A percentile compares a stretch with the other conserved stretches of the same genome.
These are phyloP conservation scores for Cornus florida DNA, from an alignment of 148 eudicot genomes.

Conservation along the genomic window DNA sequence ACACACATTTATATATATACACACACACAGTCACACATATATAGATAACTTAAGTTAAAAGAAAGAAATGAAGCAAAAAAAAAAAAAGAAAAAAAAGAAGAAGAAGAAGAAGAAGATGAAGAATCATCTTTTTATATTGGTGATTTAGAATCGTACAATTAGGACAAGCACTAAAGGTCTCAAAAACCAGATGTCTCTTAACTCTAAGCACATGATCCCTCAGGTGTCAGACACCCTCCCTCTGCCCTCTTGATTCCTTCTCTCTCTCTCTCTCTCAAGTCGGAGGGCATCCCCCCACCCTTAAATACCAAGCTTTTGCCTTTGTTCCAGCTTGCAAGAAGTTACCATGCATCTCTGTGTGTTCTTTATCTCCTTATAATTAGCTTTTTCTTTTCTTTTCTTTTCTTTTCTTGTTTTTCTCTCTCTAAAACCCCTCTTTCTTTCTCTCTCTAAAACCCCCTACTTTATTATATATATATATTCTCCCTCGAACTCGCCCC, in stretches of 20 bases:
- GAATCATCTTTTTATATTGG: conserved; percentile 54
- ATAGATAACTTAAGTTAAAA: background rate
- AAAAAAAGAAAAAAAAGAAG: conserved; percentile 14
- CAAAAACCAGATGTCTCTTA: conserved; percentile 21
- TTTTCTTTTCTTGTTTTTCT: too few species aligned
- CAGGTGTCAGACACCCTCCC: conserved; percentile 22
- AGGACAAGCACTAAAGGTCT: conserved; percentile 21
- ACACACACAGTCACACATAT: background rate
- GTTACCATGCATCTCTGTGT: too few species aligned
- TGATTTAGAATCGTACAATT: conserved; percentile 44
- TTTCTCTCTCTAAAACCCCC: too few species aligned
- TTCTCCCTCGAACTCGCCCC: too few species aligned
- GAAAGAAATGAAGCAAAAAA: conserved; percentile 8
- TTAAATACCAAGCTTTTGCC: too few species aligned
- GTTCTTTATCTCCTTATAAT: too few species aligned
- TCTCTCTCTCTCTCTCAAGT: conserved; percentile 7
- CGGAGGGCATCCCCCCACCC: too few species aligned
- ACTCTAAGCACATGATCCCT: conserved; percentile 36
- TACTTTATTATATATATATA: too few species aligned
- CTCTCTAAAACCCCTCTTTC: too few species aligned
- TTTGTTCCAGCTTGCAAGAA: too few species aligned
- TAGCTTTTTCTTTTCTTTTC: too few species aligned
- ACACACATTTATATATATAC: background rate
- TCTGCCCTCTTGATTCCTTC: conserved; percentile 19
- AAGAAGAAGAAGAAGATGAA: conserved; percentile 23